A percentile compares a stretch with the other conserved stretches of the same genome.
Evolutionary conservation across 805 yeast genomes (phyloP).

Genomic region (Candida xyloterini): DNA sequence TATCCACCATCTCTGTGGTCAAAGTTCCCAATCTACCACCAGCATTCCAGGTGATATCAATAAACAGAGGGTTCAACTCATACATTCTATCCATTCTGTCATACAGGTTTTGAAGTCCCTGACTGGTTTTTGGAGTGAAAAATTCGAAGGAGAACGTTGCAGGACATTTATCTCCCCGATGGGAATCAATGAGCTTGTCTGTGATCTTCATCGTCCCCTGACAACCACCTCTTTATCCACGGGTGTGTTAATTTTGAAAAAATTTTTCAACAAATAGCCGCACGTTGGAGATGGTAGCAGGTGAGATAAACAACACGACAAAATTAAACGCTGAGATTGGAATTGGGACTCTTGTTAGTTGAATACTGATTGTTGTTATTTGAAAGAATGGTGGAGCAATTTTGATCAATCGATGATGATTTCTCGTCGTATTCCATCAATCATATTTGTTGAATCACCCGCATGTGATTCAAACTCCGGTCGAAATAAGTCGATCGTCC

Average conservation of each 20-base stretch:
- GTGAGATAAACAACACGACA: not conserved
- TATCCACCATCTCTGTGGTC: constrained; percentile 89
- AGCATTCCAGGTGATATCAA: constrained; percentile 98
- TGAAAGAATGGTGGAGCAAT: not conserved
- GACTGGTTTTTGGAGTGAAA: constrained; percentile 95
- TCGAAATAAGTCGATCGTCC: constrained; percentile 7
- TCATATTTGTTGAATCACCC: not conserved
- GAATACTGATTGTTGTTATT: too few relatives aligned
- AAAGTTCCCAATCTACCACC: constrained; percentile 84
- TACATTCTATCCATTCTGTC: constrained; percentile 98
- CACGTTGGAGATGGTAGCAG: constrained; percentile 6
- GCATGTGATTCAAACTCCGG: constrained; percentile 5
- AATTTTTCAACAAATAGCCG: constrained; percentile 11
- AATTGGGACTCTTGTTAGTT: not conserved
- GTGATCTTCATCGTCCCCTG: constrained; percentile 41
- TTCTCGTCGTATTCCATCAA: too few relatives aligned
- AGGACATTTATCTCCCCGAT: constrained; percentile 29
- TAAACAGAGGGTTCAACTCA: constrained; percentile 82
- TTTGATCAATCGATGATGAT: not conserved
- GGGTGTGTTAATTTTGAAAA: constrained; percentile 1
- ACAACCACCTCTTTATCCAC: constrained; percentile 3
- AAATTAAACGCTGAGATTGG: not conserved
- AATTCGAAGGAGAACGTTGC: constrained; percentile 94
- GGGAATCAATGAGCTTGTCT: constrained; percentile 42
- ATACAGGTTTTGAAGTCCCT: constrained; percentile 93